Percentiles rank a stretch among this genome's conserved stretches.
phyloP scores from a whole-genome alignment of 1,284 basidiomycete species.

The Tilletia indica region DNA sequence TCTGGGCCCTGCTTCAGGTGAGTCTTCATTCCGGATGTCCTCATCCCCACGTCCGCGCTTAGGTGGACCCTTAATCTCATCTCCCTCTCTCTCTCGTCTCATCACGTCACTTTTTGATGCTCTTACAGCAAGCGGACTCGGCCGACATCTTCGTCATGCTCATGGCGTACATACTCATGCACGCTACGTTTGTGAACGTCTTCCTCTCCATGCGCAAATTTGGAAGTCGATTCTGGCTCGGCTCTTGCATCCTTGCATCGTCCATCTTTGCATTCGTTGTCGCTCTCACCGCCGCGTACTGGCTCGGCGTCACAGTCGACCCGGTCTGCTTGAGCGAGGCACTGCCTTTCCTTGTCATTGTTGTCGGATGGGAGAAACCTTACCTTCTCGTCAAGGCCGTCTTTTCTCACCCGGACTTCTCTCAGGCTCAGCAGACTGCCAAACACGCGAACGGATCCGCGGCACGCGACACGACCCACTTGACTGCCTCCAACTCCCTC shows the following conservation, averaged over 20 bases:
- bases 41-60: background rate
- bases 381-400: slow-evolving; percentile 85
- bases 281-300: slow-evolving; percentile 78
- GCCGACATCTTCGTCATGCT: slow-evolving; percentile 93
- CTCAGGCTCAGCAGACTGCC: slow-evolving; percentile 49
- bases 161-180: slow-evolving; percentile 94
- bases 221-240: slow-evolving; percentile 53
- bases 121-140: slow-evolving; percentile 75
- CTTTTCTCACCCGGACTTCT: slow-evolving; percentile 77
- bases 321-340: slow-evolving; percentile 91
- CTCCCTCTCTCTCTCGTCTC: slow-evolving; percentile 5
- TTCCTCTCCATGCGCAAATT: slow-evolving; percentile 56
- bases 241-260: slow-evolving; percentile 75
- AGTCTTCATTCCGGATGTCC: background rate
- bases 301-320: slow-evolving; percentile 82
- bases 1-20: slow-evolving; percentile 46
- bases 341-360: slow-evolving; percentile 94
- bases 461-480: background rate
- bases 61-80: background rate
- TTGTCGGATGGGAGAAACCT: slow-evolving; percentile 96
- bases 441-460: slow-evolving; percentile 24
- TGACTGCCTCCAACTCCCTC: slow-evolving; percentile 20
- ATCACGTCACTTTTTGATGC: background rate
- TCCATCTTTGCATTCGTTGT: slow-evolving; percentile 84
- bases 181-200: slow-evolving; percentile 80